Evolutionary conservation across 495 filamentous ascomycete genomes (phyloP), one percentile per base, ranked within the genome.

Genomic region (Penicillium manginii): DNA sequence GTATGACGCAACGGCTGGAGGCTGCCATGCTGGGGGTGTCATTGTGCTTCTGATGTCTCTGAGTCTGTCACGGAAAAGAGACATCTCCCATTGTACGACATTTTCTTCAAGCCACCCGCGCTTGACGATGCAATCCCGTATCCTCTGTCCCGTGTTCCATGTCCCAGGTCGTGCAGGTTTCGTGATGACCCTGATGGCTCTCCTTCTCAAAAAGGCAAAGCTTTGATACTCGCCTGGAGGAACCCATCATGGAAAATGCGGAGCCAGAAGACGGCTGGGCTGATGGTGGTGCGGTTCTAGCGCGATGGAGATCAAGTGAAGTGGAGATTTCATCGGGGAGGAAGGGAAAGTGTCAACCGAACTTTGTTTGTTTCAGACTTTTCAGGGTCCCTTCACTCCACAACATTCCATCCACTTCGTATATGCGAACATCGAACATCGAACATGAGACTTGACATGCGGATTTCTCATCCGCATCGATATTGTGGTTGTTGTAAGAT

Each of bases 281-380:
- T 64, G 57, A 49, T 54, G 48, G 53, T 60, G 52, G 53, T 54
- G 48, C 57, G 57, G 61, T 45, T 47, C 54, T 57, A 59, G 50
- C 48, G 53, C 22, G 35, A 33, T 35, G 47, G 49, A 58, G 60
- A 57, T 62, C 50, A 47, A n/a, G 45, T 47, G 45, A 19, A 47
- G 6, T 23, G n/a, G 45, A 55, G 52, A 53, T 11, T 55, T n/a
- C 31, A 14, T 49, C 47, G 29, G 21, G 23, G 35, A 49, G 42
- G 17, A 54, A 52, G 42, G 50, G 54, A 54, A 54, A 19, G 57
- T 60, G 43, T 40, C 57, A 57, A 54, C 61, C 61, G 45, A 57
- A 50, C 45, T 37, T 31, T 50, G 35, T 42, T n/a, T 50, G 54
- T 57, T 62, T 57, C 59, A 62, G 17, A 6, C 17, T 18, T n/a